Conservation (phyloP, 1,139 yeast species). For the Spathaspora jeffriesii region DNA sequence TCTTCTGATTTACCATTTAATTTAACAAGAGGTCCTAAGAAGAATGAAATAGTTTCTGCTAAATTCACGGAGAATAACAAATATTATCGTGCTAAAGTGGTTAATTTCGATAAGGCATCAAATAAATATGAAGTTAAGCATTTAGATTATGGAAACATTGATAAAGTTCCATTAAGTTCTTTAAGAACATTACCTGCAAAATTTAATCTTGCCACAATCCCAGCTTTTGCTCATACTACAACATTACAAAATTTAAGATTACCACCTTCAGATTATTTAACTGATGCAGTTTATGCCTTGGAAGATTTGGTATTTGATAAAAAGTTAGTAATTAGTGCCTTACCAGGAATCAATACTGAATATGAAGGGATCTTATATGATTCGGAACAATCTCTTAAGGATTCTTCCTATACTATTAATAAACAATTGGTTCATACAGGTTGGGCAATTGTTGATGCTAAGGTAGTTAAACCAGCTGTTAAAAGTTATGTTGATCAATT, state of each 20-base stretch:
- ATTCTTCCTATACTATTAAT: conserved; percentile 64
- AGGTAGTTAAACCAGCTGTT: conserved; percentile 30
- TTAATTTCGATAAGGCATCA: conserved; percentile 48
- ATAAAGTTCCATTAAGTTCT: conserved; percentile 44
- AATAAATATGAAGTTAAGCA: conserved; percentile 55
- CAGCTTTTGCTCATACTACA: conserved; percentile 62
- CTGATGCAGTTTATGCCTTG: conserved; percentile 59
- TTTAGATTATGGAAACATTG: conserved; percentile 66
- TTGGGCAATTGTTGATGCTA: conserved; percentile 59
- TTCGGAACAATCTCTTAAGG: conserved; percentile 56
- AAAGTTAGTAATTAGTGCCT: conserved; percentile 59
- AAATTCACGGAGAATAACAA: conserved; percentile 54
- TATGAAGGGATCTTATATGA: conserved; percentile 60
- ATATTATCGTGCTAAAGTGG: conserved; percentile 62
- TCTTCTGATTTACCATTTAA: conserved; percentile 51
- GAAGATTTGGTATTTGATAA: conserved; percentile 56
- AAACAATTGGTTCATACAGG: conserved; percentile 64
- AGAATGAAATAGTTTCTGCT: conserved; percentile 62
- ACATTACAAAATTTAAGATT: conserved; percentile 55
- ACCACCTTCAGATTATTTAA: conserved; percentile 67
- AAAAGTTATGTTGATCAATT: conserved; percentile 40
- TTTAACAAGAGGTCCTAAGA: conserved; percentile 47
- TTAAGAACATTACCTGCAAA: conserved; percentile 58
- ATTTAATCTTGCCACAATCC: conserved; percentile 39
- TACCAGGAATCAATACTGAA: conserved; percentile 41